Base-by-base conservation (phyloP, 2,329 filamentous ascomycete species). In the Didymella glomerata region DNA sequence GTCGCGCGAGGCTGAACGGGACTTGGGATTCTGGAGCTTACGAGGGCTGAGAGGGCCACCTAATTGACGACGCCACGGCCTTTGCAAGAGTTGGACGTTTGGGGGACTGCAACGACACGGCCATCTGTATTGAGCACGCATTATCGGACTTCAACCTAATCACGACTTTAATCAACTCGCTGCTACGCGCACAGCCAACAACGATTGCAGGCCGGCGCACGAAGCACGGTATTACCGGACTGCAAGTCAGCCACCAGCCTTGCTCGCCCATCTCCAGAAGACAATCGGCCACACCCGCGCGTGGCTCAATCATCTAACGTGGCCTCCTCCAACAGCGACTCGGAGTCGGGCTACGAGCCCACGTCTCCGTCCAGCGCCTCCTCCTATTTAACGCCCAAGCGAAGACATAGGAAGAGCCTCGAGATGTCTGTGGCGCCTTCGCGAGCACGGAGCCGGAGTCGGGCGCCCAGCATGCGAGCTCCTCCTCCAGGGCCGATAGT, bases 361-460 rank as follows among this genome's bases (percentile, higher is more conserved):
- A 62, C 67, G 54, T 61, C 67, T 56, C 40, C 61, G 42, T 63
- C 68, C 9, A 60, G 57, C 51, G 52, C 60, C 42, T 66, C 68
- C 56, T 68, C 70, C 36, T 61, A 60, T 54, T 57, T 57, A 46
- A 54, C 62, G 49, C 47, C 64, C 48, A 65, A 56, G 46, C 56
- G 53, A 34, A 64, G 54, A 53, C 64, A 61, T 50, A 57, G 57
- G 50, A 57, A 51, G 30, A 57, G 62, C 34, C 54, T 36, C 34
- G 64, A 60, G 10, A 72, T 71, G 69, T 72, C 70, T 24, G 58
- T 68, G n/a, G 69, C 70, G 57, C 62, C 63, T 11, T 72, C 71
- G 18, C 63, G 68, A 51, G 68, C 70, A 40, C 59, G 70, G 51
- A 75, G 72, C 55, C 64, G 60, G 53, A 75, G 72, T 49, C 63